Evolutionary conservation across 352 stramenopile genomes (phyloP).

Genomic region (Pythium phragmitis): DNA sequence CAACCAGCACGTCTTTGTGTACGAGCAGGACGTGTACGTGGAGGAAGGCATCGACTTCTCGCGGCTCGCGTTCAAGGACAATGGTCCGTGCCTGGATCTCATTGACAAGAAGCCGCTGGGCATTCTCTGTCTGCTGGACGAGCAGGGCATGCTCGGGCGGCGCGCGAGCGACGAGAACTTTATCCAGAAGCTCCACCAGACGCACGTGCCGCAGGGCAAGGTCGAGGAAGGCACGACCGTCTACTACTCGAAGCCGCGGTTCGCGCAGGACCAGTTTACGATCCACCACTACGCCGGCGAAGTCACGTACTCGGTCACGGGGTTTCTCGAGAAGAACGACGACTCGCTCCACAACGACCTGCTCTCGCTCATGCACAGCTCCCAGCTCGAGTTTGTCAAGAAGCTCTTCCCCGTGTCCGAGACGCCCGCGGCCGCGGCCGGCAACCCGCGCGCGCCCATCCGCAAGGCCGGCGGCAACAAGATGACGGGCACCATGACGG

Average conservation of each 20-base stretch:
- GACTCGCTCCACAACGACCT: conserved; percentile 94
- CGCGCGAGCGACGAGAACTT: conserved; percentile 90
- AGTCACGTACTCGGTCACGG: conserved; percentile 95
- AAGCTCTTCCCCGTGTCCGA: conserved; percentile 65
- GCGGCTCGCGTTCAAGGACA: conserved; percentile 92
- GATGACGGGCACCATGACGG: conserved; percentile 89
- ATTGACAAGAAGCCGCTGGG: conserved; percentile 92
- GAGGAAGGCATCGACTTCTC: conserved; percentile 95
- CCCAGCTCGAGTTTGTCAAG: conserved; percentile 75
- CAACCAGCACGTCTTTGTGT: conserved; percentile 97
- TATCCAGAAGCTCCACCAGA: conserved; percentile 91
- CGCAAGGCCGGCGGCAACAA: conserved; percentile 74
- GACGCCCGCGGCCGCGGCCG: conserved; percentile 30
- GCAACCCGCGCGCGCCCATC: conserved; percentile 61
- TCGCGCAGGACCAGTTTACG: conserved; percentile 93
- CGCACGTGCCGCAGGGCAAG: conserved; percentile 79
- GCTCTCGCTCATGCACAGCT: conserved; percentile 86
- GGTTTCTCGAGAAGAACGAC: conserved; percentile 98
- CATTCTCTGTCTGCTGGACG: conserved; percentile 94
- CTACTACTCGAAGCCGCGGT: conserved; percentile 87
- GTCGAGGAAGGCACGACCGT: conserved; percentile 67
- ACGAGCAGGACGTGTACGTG: conserved; percentile 97
- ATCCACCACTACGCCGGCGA: conserved; percentile 97
- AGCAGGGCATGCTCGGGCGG: conserved; percentile 93
- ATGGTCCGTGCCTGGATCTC: conserved; percentile 91